Percentiles rank a stretch among this genome's conserved stretches.
These are phyloP conservation scores for Aspergillus brunneoviolaceus DNA, from an alignment of 2,329 filamentous ascomycete genomes.

Conservation along the genomic window DNA sequence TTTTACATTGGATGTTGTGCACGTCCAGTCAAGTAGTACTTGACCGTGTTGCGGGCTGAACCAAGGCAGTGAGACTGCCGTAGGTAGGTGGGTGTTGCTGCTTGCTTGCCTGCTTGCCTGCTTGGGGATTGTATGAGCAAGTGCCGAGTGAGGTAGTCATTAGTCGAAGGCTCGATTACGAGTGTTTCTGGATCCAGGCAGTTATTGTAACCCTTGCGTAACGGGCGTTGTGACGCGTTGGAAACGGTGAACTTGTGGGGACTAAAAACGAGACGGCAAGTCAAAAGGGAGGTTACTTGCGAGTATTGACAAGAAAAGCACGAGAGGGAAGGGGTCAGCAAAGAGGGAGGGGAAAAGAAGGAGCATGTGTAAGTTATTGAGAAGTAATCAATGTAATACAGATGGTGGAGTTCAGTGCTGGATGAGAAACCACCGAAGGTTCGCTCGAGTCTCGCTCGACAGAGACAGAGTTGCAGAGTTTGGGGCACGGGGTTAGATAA, in stretches of 20 bases:
- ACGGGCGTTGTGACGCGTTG: slow-evolving; percentile 24
- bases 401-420: slow-evolving; percentile 1
- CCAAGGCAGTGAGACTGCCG: too few species aligned
- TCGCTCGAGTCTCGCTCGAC: background rate
- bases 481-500: slow-evolving; percentile 6
- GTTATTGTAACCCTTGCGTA: slow-evolving; percentile 26
- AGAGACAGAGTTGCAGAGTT: background rate
- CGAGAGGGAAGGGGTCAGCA: background rate
- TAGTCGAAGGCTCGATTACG: background rate
- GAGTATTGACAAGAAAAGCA: background rate
- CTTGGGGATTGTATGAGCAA: background rate
- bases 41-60: too few species aligned
- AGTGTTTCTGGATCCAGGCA: too few species aligned
- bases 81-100: too few species aligned
- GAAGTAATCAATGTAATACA: slow-evolving; percentile 3
- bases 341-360: background rate
- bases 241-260: slow-evolving; percentile 28
- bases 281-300: background rate
- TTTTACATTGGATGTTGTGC: background rate
- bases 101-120: background rate
- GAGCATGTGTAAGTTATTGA: background rate
- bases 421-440: background rate
- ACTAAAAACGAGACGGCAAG: slow-evolving; percentile 7
- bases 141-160: background rate
- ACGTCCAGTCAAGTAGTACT: too few species aligned